Evolutionary conservation across 2,329 filamentous ascomycete species (phyloP).

Genomic region (Blumeria hordei): DNA sequence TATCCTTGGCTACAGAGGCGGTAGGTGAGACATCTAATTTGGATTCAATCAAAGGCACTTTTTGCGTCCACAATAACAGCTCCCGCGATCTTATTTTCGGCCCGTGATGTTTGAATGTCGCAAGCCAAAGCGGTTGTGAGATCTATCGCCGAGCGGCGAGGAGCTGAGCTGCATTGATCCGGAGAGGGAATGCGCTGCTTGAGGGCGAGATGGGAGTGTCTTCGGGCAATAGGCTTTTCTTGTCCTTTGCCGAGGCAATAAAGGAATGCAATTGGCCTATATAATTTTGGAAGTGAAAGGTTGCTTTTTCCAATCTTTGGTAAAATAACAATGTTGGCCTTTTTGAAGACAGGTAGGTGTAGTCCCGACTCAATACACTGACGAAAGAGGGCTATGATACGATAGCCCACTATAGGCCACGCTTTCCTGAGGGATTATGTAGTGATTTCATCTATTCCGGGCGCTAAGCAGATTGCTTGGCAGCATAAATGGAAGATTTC

Average conservation of each 20-base stretch:
- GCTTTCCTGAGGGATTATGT: neutral
- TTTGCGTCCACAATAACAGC: neutral
- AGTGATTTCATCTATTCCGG: neutral
- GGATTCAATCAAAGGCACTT: neutral
- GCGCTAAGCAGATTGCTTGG: neutral
- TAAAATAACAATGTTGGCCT: neutral
- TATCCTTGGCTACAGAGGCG: neutral
- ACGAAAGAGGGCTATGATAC: neutral
- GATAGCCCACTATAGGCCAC: neutral
- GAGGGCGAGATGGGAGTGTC: neutral
- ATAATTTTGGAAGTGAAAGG: neutral
- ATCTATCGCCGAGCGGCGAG: neutral
- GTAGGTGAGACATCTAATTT: neutral
- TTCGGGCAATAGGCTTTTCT: neutral
- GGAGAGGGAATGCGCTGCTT: neutral
- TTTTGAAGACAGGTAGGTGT: neutral
- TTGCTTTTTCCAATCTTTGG: neutral
- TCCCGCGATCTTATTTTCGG: neutral
- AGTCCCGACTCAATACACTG: neutral
- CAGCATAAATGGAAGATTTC: neutral
- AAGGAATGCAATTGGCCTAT: neutral
- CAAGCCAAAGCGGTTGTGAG: neutral
- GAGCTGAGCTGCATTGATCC: no score
- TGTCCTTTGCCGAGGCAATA: neutral
- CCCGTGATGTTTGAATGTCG: neutral